A percentile compares a stretch with the other conserved stretches of the same genome.
phyloP scores from a whole-genome alignment of 1,284 basidiomycete genomes.

The Rhodotorula sp. region DNA sequence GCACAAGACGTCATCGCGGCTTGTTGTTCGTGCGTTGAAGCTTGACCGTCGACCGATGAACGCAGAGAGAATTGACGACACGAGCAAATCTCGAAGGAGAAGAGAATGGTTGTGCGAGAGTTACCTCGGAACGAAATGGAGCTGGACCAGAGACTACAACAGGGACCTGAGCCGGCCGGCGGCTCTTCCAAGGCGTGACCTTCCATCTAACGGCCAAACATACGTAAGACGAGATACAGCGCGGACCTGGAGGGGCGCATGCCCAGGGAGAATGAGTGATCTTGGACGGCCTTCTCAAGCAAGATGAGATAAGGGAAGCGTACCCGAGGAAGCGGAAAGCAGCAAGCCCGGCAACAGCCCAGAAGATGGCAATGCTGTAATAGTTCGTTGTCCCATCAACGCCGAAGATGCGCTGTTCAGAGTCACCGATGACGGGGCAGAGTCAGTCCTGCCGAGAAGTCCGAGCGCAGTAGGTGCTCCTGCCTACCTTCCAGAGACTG shows the following conservation, averaged over 20 bases:
- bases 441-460: slow-evolving; percentile 42
- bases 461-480: slow-evolving; percentile 34
- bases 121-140: too few species aligned
- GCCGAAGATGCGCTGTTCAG: neutral
- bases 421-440: neutral
- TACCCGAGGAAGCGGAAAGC: slow-evolving; percentile 38
- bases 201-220: slow-evolving; percentile 17
- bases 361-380: slow-evolving; percentile 31
- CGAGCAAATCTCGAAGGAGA: too few species aligned
- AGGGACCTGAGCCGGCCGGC: too few species aligned
- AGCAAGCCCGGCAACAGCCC: slow-evolving; percentile 32
- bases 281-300: neutral
- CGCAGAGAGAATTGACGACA: too few species aligned
- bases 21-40: too few species aligned
- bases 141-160: too few species aligned
- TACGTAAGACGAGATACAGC: slow-evolving; percentile 20
- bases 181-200: too few species aligned
- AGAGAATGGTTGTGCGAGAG: too few species aligned
- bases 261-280: too few species aligned
- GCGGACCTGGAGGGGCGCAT: slow-evolving; percentile 9
- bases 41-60: too few species aligned
- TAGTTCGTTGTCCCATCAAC: slow-evolving; percentile 7
- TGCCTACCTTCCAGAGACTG: slow-evolving; percentile 58
- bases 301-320: neutral
- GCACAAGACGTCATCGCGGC: too few species aligned